A percentile compares a stretch with the other conserved stretches of the same genome.
Evolutionary conservation across 805 yeast species (phyloP).

Genomic region (Schwanniomyces polymorphus): DNA sequence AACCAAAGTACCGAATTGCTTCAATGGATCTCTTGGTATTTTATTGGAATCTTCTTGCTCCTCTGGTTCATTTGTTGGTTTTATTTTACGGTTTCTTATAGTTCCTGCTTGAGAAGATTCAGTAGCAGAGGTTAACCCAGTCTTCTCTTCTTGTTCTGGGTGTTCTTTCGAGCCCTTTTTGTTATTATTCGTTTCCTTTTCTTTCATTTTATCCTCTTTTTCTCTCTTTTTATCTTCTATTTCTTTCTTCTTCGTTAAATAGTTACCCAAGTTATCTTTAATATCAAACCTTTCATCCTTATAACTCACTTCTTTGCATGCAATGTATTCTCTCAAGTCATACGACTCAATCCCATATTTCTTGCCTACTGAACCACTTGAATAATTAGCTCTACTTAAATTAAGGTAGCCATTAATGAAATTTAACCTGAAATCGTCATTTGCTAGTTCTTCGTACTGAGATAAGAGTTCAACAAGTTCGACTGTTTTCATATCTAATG

Average conservation of each 20-base stretch:
- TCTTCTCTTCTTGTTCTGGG: neutral
- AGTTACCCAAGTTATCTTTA: constrained; percentile 7
- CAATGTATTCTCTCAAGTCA: constrained; percentile 35
- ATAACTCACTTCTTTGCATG: constrained; percentile 19
- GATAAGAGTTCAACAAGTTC: constrained; percentile 30
- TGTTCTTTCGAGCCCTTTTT: neutral
- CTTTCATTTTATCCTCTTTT: constrained; percentile 2
- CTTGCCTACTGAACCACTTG: constrained; percentile 18
- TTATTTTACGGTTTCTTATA: constrained; percentile 4
- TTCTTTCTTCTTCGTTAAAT: constrained; percentile 2
- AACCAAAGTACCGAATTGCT: constrained; percentile 50
- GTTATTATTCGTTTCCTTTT: neutral
- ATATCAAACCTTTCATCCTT: constrained; percentile 7
- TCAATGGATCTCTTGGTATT: constrained; percentile 30
- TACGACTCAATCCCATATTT: constrained; percentile 41
- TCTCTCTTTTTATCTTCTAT: constrained; percentile 5
- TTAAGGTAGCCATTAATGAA: constrained; percentile 38
- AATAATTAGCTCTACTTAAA: constrained; percentile 48
- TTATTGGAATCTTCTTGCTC: neutral
- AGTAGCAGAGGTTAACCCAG: neutral
- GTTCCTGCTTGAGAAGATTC: neutral
- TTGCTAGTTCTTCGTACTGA: constrained; percentile 28
- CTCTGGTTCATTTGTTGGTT: neutral
- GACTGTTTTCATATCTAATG: constrained; percentile 12
- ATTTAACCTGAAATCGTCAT: constrained; percentile 13